These are phyloP conservation scores for Protomyces arabidopsidicola DNA, from an alignment of 1,139 yeast species.

Conservation along the genomic window DNA sequence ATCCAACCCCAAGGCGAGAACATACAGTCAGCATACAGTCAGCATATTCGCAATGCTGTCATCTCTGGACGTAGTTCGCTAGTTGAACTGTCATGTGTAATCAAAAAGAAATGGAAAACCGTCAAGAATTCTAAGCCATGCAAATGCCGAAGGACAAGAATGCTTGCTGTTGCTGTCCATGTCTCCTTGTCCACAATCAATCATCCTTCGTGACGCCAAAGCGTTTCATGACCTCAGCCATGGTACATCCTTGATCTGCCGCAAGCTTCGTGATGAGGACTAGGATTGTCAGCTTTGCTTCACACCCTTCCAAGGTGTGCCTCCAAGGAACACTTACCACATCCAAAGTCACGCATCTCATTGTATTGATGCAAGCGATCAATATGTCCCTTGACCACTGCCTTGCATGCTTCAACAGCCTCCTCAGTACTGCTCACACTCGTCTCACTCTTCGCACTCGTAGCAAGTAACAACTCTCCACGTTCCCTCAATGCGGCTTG, in stretches of 20 bases:
- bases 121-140: neutral
- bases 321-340: conserved; percentile 7
- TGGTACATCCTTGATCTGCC: conserved; percentile 46
- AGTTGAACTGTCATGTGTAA: neutral
- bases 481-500: neutral
- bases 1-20: neutral
- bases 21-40: neutral
- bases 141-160: too few species aligned
- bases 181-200: neutral
- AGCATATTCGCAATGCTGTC: too few species aligned
- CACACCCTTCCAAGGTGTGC: neutral
- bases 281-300: conserved; percentile 30
- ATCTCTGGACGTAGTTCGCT: conserved; percentile 43
- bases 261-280: conserved; percentile 50
- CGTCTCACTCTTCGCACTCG: neutral
- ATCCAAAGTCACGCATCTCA: conserved; percentile 50
- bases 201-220: conserved; percentile 40
- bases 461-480: too few species aligned
- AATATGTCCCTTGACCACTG: conserved; percentile 47
- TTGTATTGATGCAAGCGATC: conserved; percentile 47
- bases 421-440: neutral
- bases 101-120: neutral
- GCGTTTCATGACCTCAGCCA: conserved; percentile 45
- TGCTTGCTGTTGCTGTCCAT: too few species aligned
- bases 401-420: neutral